These are phyloP conservation scores for Chiua virens DNA, from an alignment of 768 basidiomycete species.

Conservation along the genomic window DNA sequence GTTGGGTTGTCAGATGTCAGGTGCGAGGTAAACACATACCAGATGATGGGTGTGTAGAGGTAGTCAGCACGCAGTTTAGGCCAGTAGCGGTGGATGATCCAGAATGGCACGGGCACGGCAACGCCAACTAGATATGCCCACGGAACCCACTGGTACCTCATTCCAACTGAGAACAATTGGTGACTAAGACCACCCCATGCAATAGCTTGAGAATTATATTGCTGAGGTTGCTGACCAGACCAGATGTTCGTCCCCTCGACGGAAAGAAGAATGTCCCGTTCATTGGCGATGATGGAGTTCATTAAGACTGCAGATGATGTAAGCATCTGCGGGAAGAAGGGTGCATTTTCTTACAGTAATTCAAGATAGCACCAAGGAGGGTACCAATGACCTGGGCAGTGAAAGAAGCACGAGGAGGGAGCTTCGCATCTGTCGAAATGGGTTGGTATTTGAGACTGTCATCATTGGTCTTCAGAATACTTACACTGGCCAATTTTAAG, in stretches of 20 bases:
- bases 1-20: neutral
- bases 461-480: neutral
- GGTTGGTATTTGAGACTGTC: slow-evolving; percentile 40
- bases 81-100: slow-evolving; percentile 37
- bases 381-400: slow-evolving; percentile 57
- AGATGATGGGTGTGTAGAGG: slow-evolving; percentile 32
- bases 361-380: slow-evolving; percentile 49
- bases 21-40: slow-evolving; percentile 14
- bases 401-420: slow-evolving; percentile 65
- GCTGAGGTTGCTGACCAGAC: slow-evolving; percentile 32
- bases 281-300: slow-evolving; percentile 55
- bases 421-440: slow-evolving; percentile 40
- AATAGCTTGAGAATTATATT: slow-evolving; percentile 35
- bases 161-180: slow-evolving; percentile 32
- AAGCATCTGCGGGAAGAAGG: neutral
- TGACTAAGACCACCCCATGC: slow-evolving; percentile 40
- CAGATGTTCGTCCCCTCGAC: slow-evolving; percentile 50
- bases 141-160: slow-evolving; percentile 41
- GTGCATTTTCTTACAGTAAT: slow-evolving; percentile 37
- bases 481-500: slow-evolving; percentile 44
- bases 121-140: slow-evolving; percentile 36
- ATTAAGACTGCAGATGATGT: slow-evolving; percentile 47
- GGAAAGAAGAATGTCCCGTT: slow-evolving; percentile 50
- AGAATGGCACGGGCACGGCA: slow-evolving; percentile 40
- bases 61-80: slow-evolving; percentile 30